Percentiles rank a stretch among this genome's conserved stretches.
Evolutionary conservation across 306 rosid species (phyloP).

Genomic region (Glycine latifolia): DNA sequence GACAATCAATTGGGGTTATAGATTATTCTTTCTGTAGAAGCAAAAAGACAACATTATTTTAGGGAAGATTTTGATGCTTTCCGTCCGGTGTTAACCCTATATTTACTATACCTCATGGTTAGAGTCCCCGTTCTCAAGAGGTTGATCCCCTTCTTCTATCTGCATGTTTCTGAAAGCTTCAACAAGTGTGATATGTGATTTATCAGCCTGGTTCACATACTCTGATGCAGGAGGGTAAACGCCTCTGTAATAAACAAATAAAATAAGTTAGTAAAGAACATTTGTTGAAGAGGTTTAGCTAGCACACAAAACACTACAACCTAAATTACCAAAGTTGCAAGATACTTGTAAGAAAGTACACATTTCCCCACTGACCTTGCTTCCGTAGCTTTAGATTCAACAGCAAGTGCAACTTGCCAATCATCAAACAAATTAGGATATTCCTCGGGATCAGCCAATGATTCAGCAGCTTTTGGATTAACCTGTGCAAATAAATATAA

Average conservation of each 20-base stretch:
- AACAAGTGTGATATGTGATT: slow-evolving; percentile 77
- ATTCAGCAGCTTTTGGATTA: slow-evolving; percentile 94
- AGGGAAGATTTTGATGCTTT: not conserved
- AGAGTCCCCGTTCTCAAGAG: slow-evolving; percentile 86
- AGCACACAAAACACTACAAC: not conserved
- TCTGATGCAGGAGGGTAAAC: slow-evolving; percentile 75
- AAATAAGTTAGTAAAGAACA: slow-evolving; percentile 38
- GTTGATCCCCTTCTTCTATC: slow-evolving; percentile 70
- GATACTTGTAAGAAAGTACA: slow-evolving; percentile 4
- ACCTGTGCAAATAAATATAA: slow-evolving; percentile 59
- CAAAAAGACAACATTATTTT: not conserved
- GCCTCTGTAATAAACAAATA: slow-evolving; percentile 63
- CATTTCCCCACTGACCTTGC: slow-evolving; percentile 64
- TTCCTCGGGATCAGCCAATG: slow-evolving; percentile 98
- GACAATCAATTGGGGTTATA: not conserved
- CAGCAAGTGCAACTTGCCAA: slow-evolving; percentile 96
- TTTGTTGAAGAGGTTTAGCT: slow-evolving; percentile 23
- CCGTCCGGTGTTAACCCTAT: not conserved
- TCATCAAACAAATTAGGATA: slow-evolving; percentile 94
- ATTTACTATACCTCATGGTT: slow-evolving; percentile 67
- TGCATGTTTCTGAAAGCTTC: slow-evolving; percentile 89
- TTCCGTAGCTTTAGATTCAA: slow-evolving; percentile 78
- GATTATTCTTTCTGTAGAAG: slow-evolving; percentile 20
- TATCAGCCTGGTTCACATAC: slow-evolving; percentile 67
- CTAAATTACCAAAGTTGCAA: slow-evolving; percentile 15